Conservation (phyloP, 1,284 basidiomycete genomes). For the Xerocomus cyaneibrunnescens region DNA sequence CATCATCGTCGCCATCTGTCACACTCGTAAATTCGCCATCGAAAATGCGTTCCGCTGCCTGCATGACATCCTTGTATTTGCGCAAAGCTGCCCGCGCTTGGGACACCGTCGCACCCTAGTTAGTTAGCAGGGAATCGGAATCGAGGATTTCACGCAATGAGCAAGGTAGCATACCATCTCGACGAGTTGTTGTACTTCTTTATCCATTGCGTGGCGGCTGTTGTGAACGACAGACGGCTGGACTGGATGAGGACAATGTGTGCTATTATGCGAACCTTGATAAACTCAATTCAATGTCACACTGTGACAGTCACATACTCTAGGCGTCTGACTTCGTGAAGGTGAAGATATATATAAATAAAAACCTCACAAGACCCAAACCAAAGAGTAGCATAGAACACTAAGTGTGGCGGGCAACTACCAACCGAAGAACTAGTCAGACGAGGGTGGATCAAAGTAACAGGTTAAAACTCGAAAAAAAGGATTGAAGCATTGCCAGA, state of each 20-base stretch:
- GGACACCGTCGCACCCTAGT: slow-evolving; percentile 71
- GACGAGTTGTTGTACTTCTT: slow-evolving; percentile 48
- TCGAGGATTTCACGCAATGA: slow-evolving; percentile 4
- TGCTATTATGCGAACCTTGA: slow-evolving; percentile 21
- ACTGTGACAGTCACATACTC: slow-evolving; percentile 19
- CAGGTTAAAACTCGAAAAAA: slow-evolving; percentile 10
- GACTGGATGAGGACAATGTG: slow-evolving; percentile 21
- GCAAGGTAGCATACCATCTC: slow-evolving; percentile 49
- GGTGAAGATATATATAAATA: slow-evolving; percentile 20
- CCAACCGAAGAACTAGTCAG: slow-evolving; percentile 1
- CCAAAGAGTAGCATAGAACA: slow-evolving; percentile 4
- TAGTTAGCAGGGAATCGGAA: slow-evolving; percentile 8
- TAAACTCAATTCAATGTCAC: slow-evolving; percentile 24
- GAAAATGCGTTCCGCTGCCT: slow-evolving; percentile 83
- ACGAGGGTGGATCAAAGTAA: slow-evolving; percentile 8
- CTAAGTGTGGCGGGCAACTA: neutral
- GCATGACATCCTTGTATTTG: slow-evolving; percentile 82
- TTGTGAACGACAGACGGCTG: slow-evolving; percentile 2
- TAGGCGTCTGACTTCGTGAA: neutral
- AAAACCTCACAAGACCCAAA: slow-evolving; percentile 17
- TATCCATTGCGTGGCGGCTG: slow-evolving; percentile 36
- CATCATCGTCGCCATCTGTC: slow-evolving; percentile 49
- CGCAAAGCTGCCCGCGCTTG: slow-evolving; percentile 78
- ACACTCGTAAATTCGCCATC: slow-evolving; percentile 79
- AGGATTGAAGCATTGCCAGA: slow-evolving; percentile 4